Evolutionary conservation across 164 flowering plant species (phyloP).

Genomic region (Stephania yunnanensis): DNA sequence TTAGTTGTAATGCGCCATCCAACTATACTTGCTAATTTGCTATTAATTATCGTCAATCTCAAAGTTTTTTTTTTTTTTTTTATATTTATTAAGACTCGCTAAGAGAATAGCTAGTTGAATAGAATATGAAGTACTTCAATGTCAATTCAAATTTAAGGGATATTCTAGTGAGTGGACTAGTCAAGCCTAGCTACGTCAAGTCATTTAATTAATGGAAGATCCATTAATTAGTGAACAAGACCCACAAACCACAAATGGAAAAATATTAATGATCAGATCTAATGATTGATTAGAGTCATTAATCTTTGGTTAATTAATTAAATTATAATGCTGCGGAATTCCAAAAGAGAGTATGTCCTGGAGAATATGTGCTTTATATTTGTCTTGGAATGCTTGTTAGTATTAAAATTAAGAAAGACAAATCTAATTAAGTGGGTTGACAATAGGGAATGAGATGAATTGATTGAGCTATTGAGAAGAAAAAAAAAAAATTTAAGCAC

Average conservation of each 20-base stretch:
- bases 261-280: neutral
- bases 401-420: neutral
- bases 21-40: neutral
- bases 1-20: neutral
- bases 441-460: no score
- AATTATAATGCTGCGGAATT: neutral
- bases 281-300: constrained; percentile 1
- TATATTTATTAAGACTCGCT: no score
- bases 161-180: neutral
- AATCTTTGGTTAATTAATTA: neutral
- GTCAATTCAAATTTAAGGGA: neutral
- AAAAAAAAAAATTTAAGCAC: no score
- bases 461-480: no score
- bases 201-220: neutral
- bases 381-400: neutral
- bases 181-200: neutral
- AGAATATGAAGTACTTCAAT: neutral
- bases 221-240: no score
- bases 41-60: no score
- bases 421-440: neutral
- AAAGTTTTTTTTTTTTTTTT: no score
- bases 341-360: neutral
- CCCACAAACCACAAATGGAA: neutral
- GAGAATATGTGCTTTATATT: no score
- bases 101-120: neutral